phyloP scores from a whole-genome alignment of 2,329 filamentous ascomycete genomes.

The Botrytis deweyae region DNA sequence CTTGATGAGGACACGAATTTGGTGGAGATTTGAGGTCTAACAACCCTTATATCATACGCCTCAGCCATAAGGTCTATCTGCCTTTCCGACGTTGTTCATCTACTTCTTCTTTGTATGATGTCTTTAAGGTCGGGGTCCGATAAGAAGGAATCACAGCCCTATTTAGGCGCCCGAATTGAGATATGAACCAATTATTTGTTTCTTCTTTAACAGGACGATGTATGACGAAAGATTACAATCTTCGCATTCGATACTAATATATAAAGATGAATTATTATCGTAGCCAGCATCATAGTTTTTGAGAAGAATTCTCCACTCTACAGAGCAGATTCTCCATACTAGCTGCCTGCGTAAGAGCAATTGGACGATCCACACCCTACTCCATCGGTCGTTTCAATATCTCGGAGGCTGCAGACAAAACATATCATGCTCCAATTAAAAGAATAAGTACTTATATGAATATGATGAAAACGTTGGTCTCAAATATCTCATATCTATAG shows the following conservation, averaged over 20 bases:
- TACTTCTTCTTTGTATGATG: not conserved
- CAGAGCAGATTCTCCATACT: not conserved
- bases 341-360: not conserved
- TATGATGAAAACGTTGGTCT: not conserved
- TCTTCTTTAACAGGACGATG: not conserved
- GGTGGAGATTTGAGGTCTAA: conserved; percentile 9
- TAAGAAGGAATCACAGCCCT: conserved; percentile 11
- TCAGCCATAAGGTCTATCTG: not conserved
- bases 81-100: not conserved
- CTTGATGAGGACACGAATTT: not conserved
- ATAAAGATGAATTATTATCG: not conserved
- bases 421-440: no score
- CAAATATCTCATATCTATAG: not conserved
- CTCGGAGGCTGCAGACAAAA: no score
- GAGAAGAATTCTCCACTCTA: not conserved
- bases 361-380: not conserved
- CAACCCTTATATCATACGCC: not conserved
- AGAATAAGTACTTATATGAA: no score
- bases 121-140: not conserved
- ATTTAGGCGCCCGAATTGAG: not conserved
- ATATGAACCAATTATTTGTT: conserved; percentile 7
- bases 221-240: not conserved
- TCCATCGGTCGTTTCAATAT: not conserved
- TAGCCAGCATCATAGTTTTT: not conserved
- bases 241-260: not conserved